These are phyloP conservation scores for Stentor coeruleus DNA, from an alignment of 73 alveolate species.

Conservation along the genomic window DNA sequence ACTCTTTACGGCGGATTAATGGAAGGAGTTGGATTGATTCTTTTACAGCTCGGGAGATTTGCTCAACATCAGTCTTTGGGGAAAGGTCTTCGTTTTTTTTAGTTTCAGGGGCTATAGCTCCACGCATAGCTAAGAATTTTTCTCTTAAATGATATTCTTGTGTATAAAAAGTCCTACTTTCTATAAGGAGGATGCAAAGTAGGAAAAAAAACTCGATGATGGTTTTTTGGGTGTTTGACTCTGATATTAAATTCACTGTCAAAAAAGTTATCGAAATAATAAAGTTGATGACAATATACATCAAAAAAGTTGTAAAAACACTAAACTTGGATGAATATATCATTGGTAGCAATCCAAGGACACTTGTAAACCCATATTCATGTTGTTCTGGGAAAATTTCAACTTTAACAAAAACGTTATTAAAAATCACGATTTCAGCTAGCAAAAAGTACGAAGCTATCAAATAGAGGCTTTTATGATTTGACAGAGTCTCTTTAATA, in stretches of 20 bases:
- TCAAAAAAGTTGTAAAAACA: neutral
- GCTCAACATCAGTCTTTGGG: constrained; percentile 9
- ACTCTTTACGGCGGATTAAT: neutral
- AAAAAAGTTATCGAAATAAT: neutral
- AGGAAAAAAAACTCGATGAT: neutral
- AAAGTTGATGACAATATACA: neutral
- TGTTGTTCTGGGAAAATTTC: neutral
- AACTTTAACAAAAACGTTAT: too few relatives aligned
- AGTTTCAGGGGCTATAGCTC: neutral
- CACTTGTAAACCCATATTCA: neutral
- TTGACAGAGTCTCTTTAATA: neutral
- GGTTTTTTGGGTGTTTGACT: neutral
- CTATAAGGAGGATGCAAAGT: neutral
- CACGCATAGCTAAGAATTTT: neutral
- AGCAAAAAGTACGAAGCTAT: neutral
- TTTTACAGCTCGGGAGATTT: neutral
- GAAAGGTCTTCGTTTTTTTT: neutral
- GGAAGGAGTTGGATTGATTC: neutral
- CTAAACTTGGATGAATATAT: neutral
- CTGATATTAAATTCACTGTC: neutral
- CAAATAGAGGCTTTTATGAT: neutral
- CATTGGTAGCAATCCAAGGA: neutral
- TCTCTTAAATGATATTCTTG: neutral
- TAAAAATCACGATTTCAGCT: neutral
- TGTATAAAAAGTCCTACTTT: neutral